Evolutionary conservation across 208 protist genomes (phyloP), one percentile per base, ranked within the genome.

Genomic region (Trypanosoma scelopori): DNA sequence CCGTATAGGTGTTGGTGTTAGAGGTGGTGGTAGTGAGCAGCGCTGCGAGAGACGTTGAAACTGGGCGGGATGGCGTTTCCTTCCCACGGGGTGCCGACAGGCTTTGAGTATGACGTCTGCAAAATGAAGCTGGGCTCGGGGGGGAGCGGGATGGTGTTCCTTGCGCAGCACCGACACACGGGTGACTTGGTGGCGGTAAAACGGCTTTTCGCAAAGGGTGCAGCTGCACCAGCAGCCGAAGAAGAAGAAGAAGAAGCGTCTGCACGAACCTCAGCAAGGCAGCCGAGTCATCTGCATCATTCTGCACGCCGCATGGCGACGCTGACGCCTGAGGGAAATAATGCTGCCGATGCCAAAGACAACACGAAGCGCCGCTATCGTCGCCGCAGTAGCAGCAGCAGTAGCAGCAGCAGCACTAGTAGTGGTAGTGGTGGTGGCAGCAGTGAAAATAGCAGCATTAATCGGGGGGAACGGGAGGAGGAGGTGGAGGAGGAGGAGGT

Each of bases 111-210:
- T 59, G 87, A 91, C 16, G 46, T 81, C 13, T 84, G 81, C 48
- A 87, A 91, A 49, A 52, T 91, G 16, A 70, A 86, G 48, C 49
- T 94, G 3, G 87, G 87, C 12, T 82, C 72, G n/a, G 87, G 87
- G 41, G 80, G 82, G 0, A 89, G 84, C 65, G 87, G 84, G 12
- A 70, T 81, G 1, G 87, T 94, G 18, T 94, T 87, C 48, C 72
- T 94, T n/a, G 87, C 71, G 3, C 77, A 75, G 13, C 28, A 78
- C 28, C 48, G 47, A 9, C 43, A 50, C 9, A 84, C 76, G 0
- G 39, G 77, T 9, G 70, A 82, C 28, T 71, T 87, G 12, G 78
- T 90, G 35, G 87, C 87, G 1, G 75, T 94, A 49, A 94, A 94
- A 46, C 84, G 84, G 3, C 60, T 81, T 2, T 94, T 83, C 65